These are phyloP conservation scores for Tolypocladium ovalisporum DNA, from an alignment of 2,329 filamentous ascomycete genomes.

Conservation along the genomic window DNA sequence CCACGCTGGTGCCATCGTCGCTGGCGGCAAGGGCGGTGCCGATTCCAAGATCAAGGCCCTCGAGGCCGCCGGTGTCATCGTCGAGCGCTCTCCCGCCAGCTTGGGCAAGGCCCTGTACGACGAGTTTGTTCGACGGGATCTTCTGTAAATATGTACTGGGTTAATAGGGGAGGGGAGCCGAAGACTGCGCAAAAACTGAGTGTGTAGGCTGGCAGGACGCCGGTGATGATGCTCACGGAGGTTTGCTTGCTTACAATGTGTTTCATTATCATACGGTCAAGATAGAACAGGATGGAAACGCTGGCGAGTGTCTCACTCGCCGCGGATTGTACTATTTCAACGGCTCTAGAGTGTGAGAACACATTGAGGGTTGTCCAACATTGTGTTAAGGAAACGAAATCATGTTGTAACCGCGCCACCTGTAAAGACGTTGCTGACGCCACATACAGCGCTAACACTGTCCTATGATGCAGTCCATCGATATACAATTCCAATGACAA, in stretches of 20 bases:
- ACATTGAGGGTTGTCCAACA: too few species aligned
- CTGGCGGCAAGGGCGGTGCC: slow-evolving; percentile 92
- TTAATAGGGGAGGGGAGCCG: neutral
- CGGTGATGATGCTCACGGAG: slow-evolving; percentile 9
- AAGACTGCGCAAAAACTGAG: slow-evolving; percentile 4
- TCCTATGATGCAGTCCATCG: neutral
- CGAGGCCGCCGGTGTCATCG: slow-evolving; percentile 85
- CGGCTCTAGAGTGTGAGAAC: too few species aligned
- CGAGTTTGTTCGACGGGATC: slow-evolving; percentile 91
- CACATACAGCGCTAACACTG: neutral
- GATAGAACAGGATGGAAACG: slow-evolving; percentile 16
- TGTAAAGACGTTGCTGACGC: neutral
- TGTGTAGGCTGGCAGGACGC: slow-evolving; percentile 11
- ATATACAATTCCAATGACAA: neutral
- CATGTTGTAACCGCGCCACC: neutral
- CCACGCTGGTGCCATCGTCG: slow-evolving; percentile 96
- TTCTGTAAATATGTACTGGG: slow-evolving; percentile 55
- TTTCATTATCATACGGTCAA: slow-evolving; percentile 19
- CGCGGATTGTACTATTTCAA: neutral
- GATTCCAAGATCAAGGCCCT: slow-evolving; percentile 97
- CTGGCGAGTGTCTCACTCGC: neutral
- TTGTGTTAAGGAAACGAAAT: neutral
- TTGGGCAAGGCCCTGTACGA: slow-evolving; percentile 90
- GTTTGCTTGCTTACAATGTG: slow-evolving; percentile 13
- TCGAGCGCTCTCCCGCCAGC: slow-evolving; percentile 85